Evolutionary conservation across 2,329 filamentous ascomycete genomes (phyloP).

Genomic region (Huntiella savannae): DNA sequence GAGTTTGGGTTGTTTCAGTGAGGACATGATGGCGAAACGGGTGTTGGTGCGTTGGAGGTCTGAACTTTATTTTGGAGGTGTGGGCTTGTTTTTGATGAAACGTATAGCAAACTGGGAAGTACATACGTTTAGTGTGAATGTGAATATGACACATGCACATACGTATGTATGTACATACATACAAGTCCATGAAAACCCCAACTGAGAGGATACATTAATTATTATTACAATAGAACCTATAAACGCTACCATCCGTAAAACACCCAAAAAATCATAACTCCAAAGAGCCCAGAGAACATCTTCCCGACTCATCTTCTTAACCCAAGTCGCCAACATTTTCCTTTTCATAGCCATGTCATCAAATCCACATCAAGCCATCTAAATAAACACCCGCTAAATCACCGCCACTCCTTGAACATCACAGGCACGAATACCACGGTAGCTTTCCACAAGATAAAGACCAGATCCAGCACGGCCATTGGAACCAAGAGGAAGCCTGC

Average conservation of each 20-base stretch:
- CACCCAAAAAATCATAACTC: no score
- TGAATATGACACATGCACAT: not conserved
- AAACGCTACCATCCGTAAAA: no score
- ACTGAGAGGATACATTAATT: not conserved
- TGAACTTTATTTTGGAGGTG: no score
- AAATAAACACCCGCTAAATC: not conserved
- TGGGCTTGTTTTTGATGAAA: no score
- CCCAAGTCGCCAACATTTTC: no score
- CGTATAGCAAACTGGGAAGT: not conserved
- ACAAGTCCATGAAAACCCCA: not conserved
- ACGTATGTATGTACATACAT: not conserved
- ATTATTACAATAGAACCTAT: not conserved
- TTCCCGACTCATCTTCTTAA: no score
- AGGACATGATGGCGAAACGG: no score
- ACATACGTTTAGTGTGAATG: not conserved
- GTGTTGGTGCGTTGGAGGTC: no score
- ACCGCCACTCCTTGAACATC: slow-evolving; percentile 45
- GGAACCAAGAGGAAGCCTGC: slow-evolving; percentile 41
- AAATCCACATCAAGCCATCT: no score
- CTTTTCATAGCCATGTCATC: no score
- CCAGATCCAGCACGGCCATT: slow-evolving; percentile 41
- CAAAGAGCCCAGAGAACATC: no score
- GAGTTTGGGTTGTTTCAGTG: no score
- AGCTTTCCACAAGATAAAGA: slow-evolving; percentile 61
- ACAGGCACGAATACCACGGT: slow-evolving; percentile 69